These are phyloP conservation scores for Aureobasidium sp. DNA, from an alignment of 2,329 filamentous ascomycete genomes.

Conservation along the genomic window DNA sequence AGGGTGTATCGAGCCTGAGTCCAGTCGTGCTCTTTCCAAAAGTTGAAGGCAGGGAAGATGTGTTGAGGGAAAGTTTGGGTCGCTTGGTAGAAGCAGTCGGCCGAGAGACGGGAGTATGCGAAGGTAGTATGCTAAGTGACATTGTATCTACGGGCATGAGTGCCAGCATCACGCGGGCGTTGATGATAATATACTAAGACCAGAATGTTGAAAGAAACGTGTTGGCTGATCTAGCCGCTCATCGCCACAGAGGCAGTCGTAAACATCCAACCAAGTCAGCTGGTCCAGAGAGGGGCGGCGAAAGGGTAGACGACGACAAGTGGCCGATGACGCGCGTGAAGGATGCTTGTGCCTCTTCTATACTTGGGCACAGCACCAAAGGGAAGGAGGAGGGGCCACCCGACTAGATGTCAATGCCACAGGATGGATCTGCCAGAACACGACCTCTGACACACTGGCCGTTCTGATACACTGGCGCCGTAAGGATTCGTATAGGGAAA, in stretches of 20 bases:
- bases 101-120: constrained; percentile 3
- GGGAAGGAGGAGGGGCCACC: no score
- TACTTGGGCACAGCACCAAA: constrained; percentile 4
- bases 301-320: neutral
- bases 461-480: constrained; percentile 11
- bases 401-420: neutral
- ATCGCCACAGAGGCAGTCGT: constrained; percentile 12
- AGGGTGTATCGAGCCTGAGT: constrained; percentile 46
- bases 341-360: constrained; percentile 4
- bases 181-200: constrained; percentile 1
- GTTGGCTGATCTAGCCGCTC: constrained; percentile 10
- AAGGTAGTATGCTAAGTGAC: constrained; percentile 37
- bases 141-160: constrained; percentile 27
- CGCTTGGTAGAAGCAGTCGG: constrained; percentile 31
- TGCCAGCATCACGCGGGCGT: constrained; percentile 26
- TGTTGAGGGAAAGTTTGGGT: constrained; percentile 57
- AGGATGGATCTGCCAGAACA: neutral
- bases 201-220: neutral
- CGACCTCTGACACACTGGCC: constrained; percentile 11
- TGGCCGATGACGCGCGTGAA: constrained; percentile 9
- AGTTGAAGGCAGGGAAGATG: constrained; percentile 37
- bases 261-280: constrained; percentile 9
- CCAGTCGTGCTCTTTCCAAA: constrained; percentile 50
- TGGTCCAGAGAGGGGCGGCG: constrained; percentile 3
- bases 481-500: neutral